A percentile compares a stretch with the other conserved stretches of the same genome.
Evolutionary conservation across 148 eudicot species (phyloP).

Genomic region (Fallopia convolvulus): DNA sequence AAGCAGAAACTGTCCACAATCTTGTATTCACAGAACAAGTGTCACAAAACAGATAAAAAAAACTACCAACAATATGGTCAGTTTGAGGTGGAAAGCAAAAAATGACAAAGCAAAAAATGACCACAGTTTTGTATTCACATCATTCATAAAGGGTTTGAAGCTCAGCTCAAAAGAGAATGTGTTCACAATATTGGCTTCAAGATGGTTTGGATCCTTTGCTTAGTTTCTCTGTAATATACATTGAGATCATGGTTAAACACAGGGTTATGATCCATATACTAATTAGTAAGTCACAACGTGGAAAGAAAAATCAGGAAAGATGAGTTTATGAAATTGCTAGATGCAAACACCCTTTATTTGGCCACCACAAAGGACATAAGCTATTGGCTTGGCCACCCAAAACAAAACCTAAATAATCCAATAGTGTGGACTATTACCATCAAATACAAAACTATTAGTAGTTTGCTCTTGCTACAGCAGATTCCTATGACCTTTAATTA

Average conservation of each 20-base stretch:
- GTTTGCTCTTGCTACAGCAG: background rate
- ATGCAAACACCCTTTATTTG: too few species aligned
- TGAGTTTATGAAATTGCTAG: too few species aligned
- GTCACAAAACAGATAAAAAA: too few species aligned
- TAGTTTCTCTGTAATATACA: background rate
- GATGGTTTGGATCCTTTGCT: slow-evolving; percentile 5
- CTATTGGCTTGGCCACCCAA: background rate
- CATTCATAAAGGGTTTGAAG: background rate
- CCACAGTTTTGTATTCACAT: background rate
- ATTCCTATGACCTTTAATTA: background rate
- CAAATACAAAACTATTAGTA: background rate
- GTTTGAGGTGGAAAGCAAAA: background rate
- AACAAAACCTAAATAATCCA: too few species aligned
- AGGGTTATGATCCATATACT: background rate
- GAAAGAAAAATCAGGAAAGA: too few species aligned
- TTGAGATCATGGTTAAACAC: background rate
- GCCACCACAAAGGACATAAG: background rate
- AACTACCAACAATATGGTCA: too few species aligned
- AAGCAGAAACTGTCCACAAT: background rate
- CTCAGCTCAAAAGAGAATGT: background rate
- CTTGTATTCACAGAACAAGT: too few species aligned
- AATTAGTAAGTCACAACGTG: background rate
- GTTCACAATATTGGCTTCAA: background rate
- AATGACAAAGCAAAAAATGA: background rate
- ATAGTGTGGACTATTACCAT: too few species aligned